These are phyloP conservation scores for Lenzites betulinus DNA, from an alignment of 768 basidiomycete genomes.

Conservation along the genomic window DNA sequence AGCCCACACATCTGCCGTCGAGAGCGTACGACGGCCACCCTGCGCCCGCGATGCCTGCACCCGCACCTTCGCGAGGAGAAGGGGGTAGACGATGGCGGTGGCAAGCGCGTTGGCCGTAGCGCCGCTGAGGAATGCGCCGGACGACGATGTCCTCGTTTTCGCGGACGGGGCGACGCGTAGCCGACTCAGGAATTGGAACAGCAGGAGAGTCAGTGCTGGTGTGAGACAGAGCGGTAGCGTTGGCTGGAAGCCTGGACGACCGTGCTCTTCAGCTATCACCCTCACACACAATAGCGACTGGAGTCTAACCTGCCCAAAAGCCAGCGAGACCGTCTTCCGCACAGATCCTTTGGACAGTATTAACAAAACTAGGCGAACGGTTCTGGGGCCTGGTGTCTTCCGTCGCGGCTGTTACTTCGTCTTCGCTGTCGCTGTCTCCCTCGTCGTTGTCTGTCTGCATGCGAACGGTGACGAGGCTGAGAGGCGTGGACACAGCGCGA, in stretches of 20 bases:
- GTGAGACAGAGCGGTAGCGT: conserved; percentile 53
- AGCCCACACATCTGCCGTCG: conserved; percentile 27
- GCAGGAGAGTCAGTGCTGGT: conserved; percentile 57
- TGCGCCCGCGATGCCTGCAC: conserved; percentile 38
- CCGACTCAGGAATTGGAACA: conserved; percentile 53
- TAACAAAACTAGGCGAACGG: conserved; percentile 12
- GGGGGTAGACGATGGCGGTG: conserved; percentile 51
- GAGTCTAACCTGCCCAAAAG: conserved; percentile 54
- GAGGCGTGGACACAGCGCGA: conserved; percentile 54
- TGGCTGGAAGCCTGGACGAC: conserved; percentile 49
- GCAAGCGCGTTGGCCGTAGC: conserved; percentile 57
- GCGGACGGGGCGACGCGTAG: conserved; percentile 33
- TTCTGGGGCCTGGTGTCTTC: background rate
- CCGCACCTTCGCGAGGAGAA: conserved; percentile 62
- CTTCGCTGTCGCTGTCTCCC: conserved; percentile 25
- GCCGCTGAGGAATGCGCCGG: conserved; percentile 56
- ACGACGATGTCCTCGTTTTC: conserved; percentile 38
- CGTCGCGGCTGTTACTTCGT: conserved; percentile 24
- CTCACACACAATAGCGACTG: background rate
- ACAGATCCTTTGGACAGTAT: conserved; percentile 46
- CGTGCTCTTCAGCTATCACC: background rate
- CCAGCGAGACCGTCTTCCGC: conserved; percentile 49
- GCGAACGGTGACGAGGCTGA: conserved; percentile 56
- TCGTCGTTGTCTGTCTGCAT: conserved; percentile 49
- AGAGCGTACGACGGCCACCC: conserved; percentile 18